Conservation (phyloP, 208 protist genomes). For the Strigomonas culicis region DNA sequence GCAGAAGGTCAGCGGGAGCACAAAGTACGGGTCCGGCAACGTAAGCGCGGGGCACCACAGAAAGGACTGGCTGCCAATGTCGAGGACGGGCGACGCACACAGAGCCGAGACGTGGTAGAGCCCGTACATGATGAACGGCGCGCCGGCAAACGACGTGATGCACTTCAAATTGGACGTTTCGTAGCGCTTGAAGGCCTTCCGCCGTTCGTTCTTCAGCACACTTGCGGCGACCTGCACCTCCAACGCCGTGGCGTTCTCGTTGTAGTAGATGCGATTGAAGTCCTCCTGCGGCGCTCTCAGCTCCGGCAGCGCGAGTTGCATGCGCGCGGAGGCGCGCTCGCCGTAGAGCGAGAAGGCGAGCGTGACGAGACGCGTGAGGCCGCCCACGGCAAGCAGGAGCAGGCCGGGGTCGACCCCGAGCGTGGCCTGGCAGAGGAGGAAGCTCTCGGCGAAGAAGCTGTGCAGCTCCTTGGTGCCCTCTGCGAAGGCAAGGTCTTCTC, state of each 20-base stretch:
- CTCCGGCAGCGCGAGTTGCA: constrained; percentile 69
- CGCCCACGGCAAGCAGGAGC: constrained; percentile 52
- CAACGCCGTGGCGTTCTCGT: constrained; percentile 50
- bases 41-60: constrained; percentile 71
- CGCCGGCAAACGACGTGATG: constrained; percentile 50
- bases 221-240: constrained; percentile 79
- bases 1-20: constrained; percentile 64
- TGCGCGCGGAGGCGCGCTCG: constrained; percentile 71
- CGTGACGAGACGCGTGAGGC: constrained; percentile 49
- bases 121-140: constrained; percentile 63
- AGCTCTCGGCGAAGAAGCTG: constrained; percentile 37
- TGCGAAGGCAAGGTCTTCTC: neutral
- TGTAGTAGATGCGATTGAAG: constrained; percentile 79
- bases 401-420: constrained; percentile 49
- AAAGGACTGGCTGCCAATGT: constrained; percentile 66
- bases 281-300: constrained; percentile 62
- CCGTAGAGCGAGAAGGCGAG: constrained; percentile 77
- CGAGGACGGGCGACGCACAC: constrained; percentile 51
- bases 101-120: constrained; percentile 54
- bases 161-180: constrained; percentile 70
- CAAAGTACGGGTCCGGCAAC: constrained; percentile 64
- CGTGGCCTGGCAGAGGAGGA: constrained; percentile 34
- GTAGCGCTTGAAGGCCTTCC: constrained; percentile 63
- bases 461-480: neutral
- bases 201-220: constrained; percentile 69